These are phyloP conservation scores for Globisporangium lucens DNA, from an alignment of 352 stramenopile species.

Conservation along the genomic window DNA sequence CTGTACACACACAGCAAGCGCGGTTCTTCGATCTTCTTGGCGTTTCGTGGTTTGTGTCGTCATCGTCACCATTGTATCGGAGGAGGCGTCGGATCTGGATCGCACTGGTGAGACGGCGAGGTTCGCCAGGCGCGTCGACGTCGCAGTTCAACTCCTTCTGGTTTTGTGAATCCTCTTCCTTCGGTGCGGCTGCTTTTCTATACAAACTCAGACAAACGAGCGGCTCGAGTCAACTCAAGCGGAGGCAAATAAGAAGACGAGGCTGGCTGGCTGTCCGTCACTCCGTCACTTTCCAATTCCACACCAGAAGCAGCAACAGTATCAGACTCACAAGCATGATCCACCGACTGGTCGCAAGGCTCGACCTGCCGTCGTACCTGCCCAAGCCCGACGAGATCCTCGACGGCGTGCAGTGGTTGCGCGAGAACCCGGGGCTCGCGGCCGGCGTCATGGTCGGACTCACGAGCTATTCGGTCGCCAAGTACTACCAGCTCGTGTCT, in stretches of 20 bases:
- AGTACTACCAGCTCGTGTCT: conserved; percentile 51
- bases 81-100: not conserved
- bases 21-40: conserved; percentile 7
- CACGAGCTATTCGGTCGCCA: conserved; percentile 64
- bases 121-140: conserved; percentile 22
- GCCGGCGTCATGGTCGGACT: conserved; percentile 61
- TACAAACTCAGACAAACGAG: not conserved
- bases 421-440: conserved; percentile 61
- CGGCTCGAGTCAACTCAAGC: not conserved
- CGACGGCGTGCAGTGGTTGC: conserved; percentile 59
- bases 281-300: conserved; percentile 9
- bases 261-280: not conserved
- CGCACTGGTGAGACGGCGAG: conserved; percentile 6
- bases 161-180: not conserved
- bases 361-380: conserved; percentile 55
- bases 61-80: conserved; percentile 3
- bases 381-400: conserved; percentile 61
- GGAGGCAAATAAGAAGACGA: not conserved
- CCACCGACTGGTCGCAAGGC: conserved; percentile 39
- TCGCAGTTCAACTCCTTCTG: conserved; percentile 12
- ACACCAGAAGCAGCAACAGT: not conserved
- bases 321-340: conserved; percentile 15
- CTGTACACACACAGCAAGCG: not conserved
- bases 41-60: conserved; percentile 2
- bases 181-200: conserved; percentile 9